These are phyloP conservation scores for Salix viminalis DNA, from an alignment of 345 rosid species.

Conservation along the genomic window DNA sequence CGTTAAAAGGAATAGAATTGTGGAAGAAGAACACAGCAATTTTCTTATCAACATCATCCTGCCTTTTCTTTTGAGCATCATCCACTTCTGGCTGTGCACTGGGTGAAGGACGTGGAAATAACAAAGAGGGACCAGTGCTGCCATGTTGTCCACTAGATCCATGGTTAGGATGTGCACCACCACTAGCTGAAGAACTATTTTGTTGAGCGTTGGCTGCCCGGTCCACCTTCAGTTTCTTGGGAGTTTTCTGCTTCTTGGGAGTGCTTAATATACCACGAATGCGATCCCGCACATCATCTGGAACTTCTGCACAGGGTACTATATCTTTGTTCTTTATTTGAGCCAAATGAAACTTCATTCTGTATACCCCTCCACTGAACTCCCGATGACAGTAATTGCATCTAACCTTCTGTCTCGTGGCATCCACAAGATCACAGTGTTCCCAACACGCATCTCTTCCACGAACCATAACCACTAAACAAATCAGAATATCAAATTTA, in stretches of 20 bases:
- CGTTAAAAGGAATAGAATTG: slow-evolving; percentile 17
- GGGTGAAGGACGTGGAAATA: slow-evolving; percentile 33
- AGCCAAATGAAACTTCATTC: slow-evolving; percentile 70
- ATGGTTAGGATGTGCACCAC: slow-evolving; percentile 39
- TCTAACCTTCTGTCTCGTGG: slow-evolving; percentile 52
- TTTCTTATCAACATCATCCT: slow-evolving; percentile 34
- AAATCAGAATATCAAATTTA: background rate
- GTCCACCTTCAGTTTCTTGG: slow-evolving; percentile 38
- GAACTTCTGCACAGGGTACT: slow-evolving; percentile 48
- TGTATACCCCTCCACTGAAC: slow-evolving; percentile 62
- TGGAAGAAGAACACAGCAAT: slow-evolving; percentile 22
- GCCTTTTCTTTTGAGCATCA: slow-evolving; percentile 37
- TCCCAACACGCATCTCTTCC: slow-evolving; percentile 71
- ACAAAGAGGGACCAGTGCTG: slow-evolving; percentile 44
- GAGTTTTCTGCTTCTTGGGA: slow-evolving; percentile 43
- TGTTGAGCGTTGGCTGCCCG: slow-evolving; percentile 37
- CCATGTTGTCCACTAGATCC: slow-evolving; percentile 43
- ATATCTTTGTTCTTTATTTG: slow-evolving; percentile 60
- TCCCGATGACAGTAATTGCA: slow-evolving; percentile 58
- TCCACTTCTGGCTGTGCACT: slow-evolving; percentile 27
- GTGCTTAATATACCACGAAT: slow-evolving; percentile 41
- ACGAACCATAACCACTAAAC: slow-evolving; percentile 45
- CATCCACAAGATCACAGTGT: slow-evolving; percentile 59
- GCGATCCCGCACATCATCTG: slow-evolving; percentile 38
- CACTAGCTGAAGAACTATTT: slow-evolving; percentile 45